A percentile compares a stretch with the other conserved stretches of the same genome.
Evolutionary conservation across 495 filamentous ascomycete genomes (phyloP).

Genomic region (Bombardia bombarda): DNA sequence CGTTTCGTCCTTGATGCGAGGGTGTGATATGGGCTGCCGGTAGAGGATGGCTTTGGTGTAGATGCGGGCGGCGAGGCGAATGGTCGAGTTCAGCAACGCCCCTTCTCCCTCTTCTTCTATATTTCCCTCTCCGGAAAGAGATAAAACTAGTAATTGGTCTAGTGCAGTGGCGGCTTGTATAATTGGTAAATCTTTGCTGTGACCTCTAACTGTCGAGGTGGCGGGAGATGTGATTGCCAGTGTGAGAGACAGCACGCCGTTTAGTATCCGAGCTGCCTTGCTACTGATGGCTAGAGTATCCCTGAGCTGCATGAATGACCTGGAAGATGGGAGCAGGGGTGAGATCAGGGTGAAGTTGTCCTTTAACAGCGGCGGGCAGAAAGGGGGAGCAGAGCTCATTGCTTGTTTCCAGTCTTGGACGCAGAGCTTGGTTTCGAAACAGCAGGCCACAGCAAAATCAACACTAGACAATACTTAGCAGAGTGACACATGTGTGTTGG

Average conservation of each 20-base stretch:
- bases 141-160: too few relatives aligned
- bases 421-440: slow-evolving; percentile 13
- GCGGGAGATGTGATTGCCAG: slow-evolving; percentile 2
- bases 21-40: not conserved
- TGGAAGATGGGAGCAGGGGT: not conserved
- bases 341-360: not conserved
- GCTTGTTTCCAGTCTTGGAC: slow-evolving; percentile 3
- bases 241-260: slow-evolving; percentile 12
- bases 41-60: slow-evolving; percentile 1
- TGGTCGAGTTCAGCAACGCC: too few relatives aligned
- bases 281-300: not conserved
- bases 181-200: too few relatives aligned
- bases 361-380: not conserved
- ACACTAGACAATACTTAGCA: slow-evolving; percentile 2
- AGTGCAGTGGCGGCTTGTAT: too few relatives aligned
- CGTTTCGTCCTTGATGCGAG: slow-evolving; percentile 2
- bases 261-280: slow-evolving; percentile 6
- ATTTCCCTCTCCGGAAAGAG: too few relatives aligned
- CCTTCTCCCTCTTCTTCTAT: too few relatives aligned
- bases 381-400: not conserved
- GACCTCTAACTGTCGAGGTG: not conserved
- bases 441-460: slow-evolving; percentile 15
- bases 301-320: not conserved
- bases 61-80: slow-evolving; percentile 6
- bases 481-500: not conserved